A percentile compares a stretch with the other conserved stretches of the same genome.
Conservation (phyloP, 345 rosid genomes). For the Bruguiera parviflora region DNA sequence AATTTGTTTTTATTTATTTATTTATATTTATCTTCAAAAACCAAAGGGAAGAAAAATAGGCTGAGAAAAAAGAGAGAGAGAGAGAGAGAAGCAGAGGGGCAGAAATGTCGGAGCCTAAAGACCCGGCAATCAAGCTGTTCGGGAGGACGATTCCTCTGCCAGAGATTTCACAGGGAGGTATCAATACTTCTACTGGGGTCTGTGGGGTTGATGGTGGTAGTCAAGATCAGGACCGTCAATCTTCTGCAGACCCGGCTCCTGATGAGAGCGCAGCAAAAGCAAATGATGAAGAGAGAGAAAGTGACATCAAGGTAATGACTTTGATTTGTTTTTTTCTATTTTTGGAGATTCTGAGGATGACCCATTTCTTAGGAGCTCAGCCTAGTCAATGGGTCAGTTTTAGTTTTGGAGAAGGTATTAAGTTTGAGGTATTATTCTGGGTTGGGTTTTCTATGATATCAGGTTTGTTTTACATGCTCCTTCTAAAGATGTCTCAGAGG, state of each 20-base stretch:
- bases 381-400: slow-evolving; percentile 26
- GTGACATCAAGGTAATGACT: slow-evolving; percentile 27
- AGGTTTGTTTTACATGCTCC: background rate
- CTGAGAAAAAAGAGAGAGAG: background rate
- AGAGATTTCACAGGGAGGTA: slow-evolving; percentile 30
- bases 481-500: no score
- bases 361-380: slow-evolving; percentile 23
- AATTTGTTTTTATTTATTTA: background rate
- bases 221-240: slow-evolving; percentile 39
- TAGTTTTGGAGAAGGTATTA: slow-evolving; percentile 10
- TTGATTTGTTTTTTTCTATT: background rate
- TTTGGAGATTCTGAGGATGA: slow-evolving; percentile 16
- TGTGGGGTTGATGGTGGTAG: slow-evolving; percentile 21
- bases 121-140: slow-evolving; percentile 89
- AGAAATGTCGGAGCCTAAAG: slow-evolving; percentile 66
- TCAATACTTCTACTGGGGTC: background rate
- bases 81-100: background rate
- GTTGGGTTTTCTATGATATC: background rate
- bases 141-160: slow-evolving; percentile 80
- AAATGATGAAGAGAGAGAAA: slow-evolving; percentile 31
- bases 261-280: slow-evolving; percentile 21
- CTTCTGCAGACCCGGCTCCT: slow-evolving; percentile 34
- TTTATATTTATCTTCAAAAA: background rate
- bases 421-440: background rate
- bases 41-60: background rate